These are phyloP conservation scores for Hypoxylon subgilvum DNA, from an alignment of 495 filamentous ascomycete genomes.

Conservation along the genomic window DNA sequence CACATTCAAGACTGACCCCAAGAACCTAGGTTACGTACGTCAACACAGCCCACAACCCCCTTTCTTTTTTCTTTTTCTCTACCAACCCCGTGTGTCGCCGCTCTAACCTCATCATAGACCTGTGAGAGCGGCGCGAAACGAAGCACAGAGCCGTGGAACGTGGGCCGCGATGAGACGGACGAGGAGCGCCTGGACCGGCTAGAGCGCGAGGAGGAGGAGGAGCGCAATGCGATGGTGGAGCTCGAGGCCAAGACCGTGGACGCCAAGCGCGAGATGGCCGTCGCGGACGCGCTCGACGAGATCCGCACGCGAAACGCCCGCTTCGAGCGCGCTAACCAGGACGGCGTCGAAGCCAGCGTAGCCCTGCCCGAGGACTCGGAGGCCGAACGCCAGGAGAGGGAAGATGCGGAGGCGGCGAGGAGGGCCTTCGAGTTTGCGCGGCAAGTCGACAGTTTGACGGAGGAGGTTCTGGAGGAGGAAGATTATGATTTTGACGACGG, in stretches of 20 bases:
- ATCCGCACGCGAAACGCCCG: conserved; percentile 90
- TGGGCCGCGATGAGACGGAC: conserved; percentile 74
- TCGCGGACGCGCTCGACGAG: conserved; percentile 95
- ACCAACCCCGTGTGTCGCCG: not conserved
- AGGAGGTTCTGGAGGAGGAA: conserved; percentile 55
- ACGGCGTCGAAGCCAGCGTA: conserved; percentile 57
- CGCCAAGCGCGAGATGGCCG: conserved; percentile 95
- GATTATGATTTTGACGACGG: conserved; percentile 15
- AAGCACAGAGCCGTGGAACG: conserved; percentile 90
- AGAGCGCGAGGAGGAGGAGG: conserved; percentile 74
- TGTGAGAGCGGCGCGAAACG: conserved; percentile 85
- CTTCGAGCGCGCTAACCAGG: conserved; percentile 73
- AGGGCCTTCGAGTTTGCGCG: conserved; percentile 72
- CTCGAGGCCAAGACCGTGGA: conserved; percentile 88
- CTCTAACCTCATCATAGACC: conserved; percentile 18
- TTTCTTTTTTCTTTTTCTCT: not conserved
- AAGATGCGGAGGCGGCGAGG: conserved; percentile 84
- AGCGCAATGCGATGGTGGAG: conserved; percentile 86
- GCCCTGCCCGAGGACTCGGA: conserved; percentile 60
- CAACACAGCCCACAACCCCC: not conserved
- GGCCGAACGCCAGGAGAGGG: conserved; percentile 69
- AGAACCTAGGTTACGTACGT: conserved; percentile 83
- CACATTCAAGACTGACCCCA: conserved; percentile 93
- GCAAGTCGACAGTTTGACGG: conserved; percentile 51
- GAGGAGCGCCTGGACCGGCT: conserved; percentile 85